Conservation (phyloP, 208 protist genomes). For the Trypanosomatidae sp. region DNA sequence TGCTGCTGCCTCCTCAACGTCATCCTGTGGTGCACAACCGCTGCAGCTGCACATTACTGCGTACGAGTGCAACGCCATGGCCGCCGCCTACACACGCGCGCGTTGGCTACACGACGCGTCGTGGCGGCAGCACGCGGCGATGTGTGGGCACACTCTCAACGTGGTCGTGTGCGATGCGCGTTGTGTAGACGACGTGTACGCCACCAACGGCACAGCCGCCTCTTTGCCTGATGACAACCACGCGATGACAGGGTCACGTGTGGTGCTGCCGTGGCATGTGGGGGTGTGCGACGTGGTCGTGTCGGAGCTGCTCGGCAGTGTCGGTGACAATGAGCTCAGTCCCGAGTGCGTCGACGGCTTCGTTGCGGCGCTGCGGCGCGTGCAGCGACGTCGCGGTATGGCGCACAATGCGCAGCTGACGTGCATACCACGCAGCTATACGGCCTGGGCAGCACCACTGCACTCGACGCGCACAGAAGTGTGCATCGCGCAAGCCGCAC, state of each 20-base stretch:
- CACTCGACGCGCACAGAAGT: conserved; percentile 45
- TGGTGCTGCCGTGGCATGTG: conserved; percentile 33
- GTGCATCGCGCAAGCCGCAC: conserved; percentile 26
- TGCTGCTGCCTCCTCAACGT: no score
- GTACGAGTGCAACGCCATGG: conserved; percentile 97
- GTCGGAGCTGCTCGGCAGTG: conserved; percentile 97
- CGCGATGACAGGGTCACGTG: background rate
- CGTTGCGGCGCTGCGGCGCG: conserved; percentile 29
- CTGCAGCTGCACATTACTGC: conserved; percentile 89
- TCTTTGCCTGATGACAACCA: background rate
- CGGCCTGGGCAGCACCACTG: conserved; percentile 63
- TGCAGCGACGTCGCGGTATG: conserved; percentile 24
- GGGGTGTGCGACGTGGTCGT: conserved; percentile 93
- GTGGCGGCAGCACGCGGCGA: conserved; percentile 31
- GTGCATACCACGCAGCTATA: conserved; percentile 72
- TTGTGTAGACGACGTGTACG: conserved; percentile 15
- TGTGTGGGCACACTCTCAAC: conserved; percentile 80
- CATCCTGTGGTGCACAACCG: no score
- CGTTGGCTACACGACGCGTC: conserved; percentile 34
- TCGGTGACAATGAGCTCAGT: conserved; percentile 99
- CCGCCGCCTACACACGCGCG: conserved; percentile 82
- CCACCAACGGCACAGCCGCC: background rate
- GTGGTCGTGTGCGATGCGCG: conserved; percentile 88
- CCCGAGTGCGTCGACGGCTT: conserved; percentile 98
- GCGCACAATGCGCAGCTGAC: conserved; percentile 20